Evolutionary conservation across 1,139 yeast genomes (phyloP).

Genomic region (Candida sp.): DNA sequence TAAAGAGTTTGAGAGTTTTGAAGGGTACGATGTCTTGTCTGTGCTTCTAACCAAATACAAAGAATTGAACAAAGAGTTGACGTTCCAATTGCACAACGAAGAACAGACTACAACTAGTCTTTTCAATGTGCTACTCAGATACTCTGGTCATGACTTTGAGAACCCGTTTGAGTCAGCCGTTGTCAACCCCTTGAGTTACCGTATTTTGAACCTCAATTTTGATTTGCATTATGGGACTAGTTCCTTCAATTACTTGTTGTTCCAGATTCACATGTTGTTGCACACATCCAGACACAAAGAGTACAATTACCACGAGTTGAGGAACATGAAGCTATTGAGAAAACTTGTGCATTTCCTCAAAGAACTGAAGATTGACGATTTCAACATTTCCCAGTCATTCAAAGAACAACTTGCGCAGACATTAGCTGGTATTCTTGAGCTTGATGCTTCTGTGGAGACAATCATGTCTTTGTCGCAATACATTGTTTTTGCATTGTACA

Average conservation of each 20-base stretch:
- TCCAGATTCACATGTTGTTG: constrained; percentile 59
- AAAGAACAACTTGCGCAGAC: constrained; percentile 23
- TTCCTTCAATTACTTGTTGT: constrained; percentile 52
- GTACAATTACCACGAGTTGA: constrained; percentile 55
- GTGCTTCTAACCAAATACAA: constrained; percentile 35
- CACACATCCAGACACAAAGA: constrained; percentile 51
- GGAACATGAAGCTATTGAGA: constrained; percentile 56
- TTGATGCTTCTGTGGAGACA: constrained; percentile 43
- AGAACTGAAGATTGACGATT: constrained; percentile 22
- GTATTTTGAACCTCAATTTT: constrained; percentile 35
- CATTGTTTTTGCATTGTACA: constrained; percentile 39
- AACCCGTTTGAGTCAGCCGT: constrained; percentile 33
- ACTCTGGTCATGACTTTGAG: constrained; percentile 28
- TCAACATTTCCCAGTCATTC: constrained; percentile 15
- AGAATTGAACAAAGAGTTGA: constrained; percentile 24
- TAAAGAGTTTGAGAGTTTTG: constrained; percentile 47
- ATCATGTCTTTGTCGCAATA: constrained; percentile 38
- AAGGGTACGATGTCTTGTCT: constrained; percentile 44
- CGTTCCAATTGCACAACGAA: constrained; percentile 17
- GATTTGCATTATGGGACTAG: constrained; percentile 41
- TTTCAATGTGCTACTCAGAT: constrained; percentile 24
- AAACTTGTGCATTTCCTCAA: constrained; percentile 57
- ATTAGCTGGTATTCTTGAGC: constrained; percentile 24
- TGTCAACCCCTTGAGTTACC: constrained; percentile 31
- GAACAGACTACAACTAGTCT: constrained; percentile 14